Base-by-base conservation (phyloP, 768 basidiomycete species). In the Russula compacta region DNA sequence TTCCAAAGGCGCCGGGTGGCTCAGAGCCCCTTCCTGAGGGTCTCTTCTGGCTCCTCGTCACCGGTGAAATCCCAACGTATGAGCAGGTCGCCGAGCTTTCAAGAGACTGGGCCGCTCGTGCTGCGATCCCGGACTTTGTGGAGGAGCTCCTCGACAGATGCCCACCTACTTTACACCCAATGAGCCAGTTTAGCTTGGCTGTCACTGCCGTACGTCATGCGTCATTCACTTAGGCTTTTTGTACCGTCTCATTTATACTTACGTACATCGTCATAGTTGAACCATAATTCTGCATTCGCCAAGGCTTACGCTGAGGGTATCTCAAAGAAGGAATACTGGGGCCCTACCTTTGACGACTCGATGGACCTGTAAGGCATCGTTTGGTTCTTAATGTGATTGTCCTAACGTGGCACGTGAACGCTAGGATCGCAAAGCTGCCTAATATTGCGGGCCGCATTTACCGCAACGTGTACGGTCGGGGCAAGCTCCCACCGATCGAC, bases 161-260 rank as follows among this genome's bases (percentile, higher is more conserved):
- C 75, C 90, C 90, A 19, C 86, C 89, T 53, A 95, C 93, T 15
- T 83, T 98, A 48, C 95, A 98, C 74, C 95, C 95, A 65, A 98
- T 98, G 95, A 93, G 89, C 74, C 95, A 98, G 77, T 97, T 98
- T 78, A 89, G 88, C 72, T 78, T 97, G 71, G 95, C 95, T 61
- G 92, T 95, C 67, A 98, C 95, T 66, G 94, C 95, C 35, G 88
- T 89, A 71, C 47, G 82, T 75, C 14, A 36, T 51, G 9, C 40
- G 10, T 39, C 17, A 53, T 48, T 60, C 40, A 48, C 17, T 42
- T 14, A 29, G n/a, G 40, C 44, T 39, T 57, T 14, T 7, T 12
- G n/a, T n/a, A 39, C 3, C 17, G 40, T 32, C 11, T 33, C 36
- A 33, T 53, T 49, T 63, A 64, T 52, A 43, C 64, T 64, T 53